These are phyloP conservation scores for Rutstroemia sydowiana DNA, from an alignment of 2,329 filamentous ascomycete species.

Conservation along the genomic window DNA sequence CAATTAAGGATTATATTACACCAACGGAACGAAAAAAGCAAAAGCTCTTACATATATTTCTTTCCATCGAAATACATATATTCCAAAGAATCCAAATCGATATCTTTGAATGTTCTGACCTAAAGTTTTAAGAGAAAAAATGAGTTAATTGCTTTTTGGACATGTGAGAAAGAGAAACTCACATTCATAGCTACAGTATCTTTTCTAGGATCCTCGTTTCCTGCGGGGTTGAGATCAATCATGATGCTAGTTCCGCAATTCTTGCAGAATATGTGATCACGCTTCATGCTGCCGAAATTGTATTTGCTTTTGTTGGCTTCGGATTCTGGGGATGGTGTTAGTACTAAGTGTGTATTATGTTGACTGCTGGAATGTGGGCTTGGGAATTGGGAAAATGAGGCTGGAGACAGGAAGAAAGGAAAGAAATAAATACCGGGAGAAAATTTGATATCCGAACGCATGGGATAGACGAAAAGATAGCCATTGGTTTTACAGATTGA, in stretches of 20 bases:
- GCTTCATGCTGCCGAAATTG: constrained; percentile 13
- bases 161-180: constrained; percentile 2
- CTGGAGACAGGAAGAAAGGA: not conserved
- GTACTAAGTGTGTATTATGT: not conserved
- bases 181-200: constrained; percentile 21
- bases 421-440: constrained; percentile 7
- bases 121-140: too few relatives aligned
- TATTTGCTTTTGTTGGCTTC: constrained; percentile 10
- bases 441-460: constrained; percentile 13
- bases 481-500: constrained; percentile 52
- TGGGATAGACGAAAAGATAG: constrained; percentile 34
- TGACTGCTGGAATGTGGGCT: not conserved
- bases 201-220: constrained; percentile 15
- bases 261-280: constrained; percentile 20
- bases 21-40: too few relatives aligned
- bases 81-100: constrained; percentile 17
- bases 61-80: constrained; percentile 21
- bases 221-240: constrained; percentile 14
- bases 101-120: constrained; percentile 19
- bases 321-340: not conserved
- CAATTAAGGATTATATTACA: too few relatives aligned
- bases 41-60: constrained; percentile 8
- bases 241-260: constrained; percentile 19
- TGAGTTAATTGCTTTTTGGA: too few relatives aligned
- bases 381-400: not conserved